Conservation (phyloP, 164 flowering plant genomes). For the Tetracentron sinense region DNA sequence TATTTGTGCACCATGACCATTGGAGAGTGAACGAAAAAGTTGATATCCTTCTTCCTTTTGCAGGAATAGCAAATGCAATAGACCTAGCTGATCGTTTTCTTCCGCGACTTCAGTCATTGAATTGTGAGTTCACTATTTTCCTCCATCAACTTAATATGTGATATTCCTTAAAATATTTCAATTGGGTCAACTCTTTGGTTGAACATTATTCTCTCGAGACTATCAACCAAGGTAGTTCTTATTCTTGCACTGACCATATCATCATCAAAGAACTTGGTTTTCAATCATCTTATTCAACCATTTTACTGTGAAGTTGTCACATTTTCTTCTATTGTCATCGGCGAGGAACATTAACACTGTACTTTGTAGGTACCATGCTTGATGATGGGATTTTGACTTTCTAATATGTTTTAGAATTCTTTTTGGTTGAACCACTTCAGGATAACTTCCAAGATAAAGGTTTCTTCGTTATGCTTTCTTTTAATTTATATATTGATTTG, state of each 20-base stretch:
- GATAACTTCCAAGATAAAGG: too few relatives aligned
- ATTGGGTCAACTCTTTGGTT: neutral
- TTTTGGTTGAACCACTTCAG: too few relatives aligned
- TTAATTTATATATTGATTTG: neutral
- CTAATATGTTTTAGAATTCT: too few relatives aligned
- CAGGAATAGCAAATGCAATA: constrained; percentile 96
- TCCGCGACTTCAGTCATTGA: constrained; percentile 80
- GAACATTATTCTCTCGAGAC: neutral
- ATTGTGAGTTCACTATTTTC: constrained; percentile 54
- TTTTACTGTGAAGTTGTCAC: neutral
- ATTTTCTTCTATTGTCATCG: too few relatives aligned
- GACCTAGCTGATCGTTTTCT: constrained; percentile 96
- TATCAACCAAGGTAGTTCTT: neutral
- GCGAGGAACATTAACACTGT: too few relatives aligned
- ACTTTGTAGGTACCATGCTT: too few relatives aligned
- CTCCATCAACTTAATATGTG: neutral
- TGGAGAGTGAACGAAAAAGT: too few relatives aligned
- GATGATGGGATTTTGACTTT: too few relatives aligned
- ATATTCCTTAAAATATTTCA: neutral
- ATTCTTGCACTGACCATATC: neutral
- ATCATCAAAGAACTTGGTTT: neutral
- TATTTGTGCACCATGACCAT: neutral
- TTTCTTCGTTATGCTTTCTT: too few relatives aligned
- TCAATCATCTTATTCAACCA: neutral
- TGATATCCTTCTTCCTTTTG: constrained; percentile 15